Conservation (phyloP, 108 stramenopile species). For the Skeletonema potamos region DNA sequence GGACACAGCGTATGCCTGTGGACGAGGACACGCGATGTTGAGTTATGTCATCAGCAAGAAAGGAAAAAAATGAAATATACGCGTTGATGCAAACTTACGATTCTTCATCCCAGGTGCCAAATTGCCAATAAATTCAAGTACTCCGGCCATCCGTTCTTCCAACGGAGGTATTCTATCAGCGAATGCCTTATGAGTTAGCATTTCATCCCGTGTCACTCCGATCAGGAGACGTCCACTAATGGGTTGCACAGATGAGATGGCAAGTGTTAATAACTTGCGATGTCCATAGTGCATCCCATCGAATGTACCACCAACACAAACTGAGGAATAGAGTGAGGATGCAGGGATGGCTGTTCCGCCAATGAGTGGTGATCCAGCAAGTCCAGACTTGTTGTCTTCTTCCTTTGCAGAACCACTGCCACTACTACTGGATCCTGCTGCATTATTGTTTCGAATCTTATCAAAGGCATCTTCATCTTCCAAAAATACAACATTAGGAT, state of each 20-base stretch:
- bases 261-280: conserved; percentile 84
- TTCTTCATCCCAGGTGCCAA: conserved; percentile 88
- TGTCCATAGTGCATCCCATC: conserved; percentile 95
- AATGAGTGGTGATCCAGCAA: conserved; percentile 18
- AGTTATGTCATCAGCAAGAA: background rate
- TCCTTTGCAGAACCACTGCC: background rate
- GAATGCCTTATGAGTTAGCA: conserved; percentile 73
- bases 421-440: background rate
- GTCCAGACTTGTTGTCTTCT: conserved; percentile 7
- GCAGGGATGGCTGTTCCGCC: conserved; percentile 65
- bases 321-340: conserved; percentile 63
- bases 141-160: conserved; percentile 62
- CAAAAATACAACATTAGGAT: conserved; percentile 69
- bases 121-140: conserved; percentile 70
- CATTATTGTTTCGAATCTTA: conserved; percentile 8
- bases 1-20: conserved; percentile 47
- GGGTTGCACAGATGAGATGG: conserved; percentile 78
- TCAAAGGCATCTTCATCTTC: conserved; percentile 67
- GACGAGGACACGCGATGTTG: background rate
- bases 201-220: conserved; percentile 83
- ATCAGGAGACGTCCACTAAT: conserved; percentile 66
- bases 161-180: conserved; percentile 67
- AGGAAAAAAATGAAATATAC: background rate
- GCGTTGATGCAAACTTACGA: conserved; percentile 28
- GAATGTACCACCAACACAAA: conserved; percentile 91